Evolutionary conservation across 805 yeast genomes (phyloP).

Genomic region (Suhomyces pyralidae): DNA sequence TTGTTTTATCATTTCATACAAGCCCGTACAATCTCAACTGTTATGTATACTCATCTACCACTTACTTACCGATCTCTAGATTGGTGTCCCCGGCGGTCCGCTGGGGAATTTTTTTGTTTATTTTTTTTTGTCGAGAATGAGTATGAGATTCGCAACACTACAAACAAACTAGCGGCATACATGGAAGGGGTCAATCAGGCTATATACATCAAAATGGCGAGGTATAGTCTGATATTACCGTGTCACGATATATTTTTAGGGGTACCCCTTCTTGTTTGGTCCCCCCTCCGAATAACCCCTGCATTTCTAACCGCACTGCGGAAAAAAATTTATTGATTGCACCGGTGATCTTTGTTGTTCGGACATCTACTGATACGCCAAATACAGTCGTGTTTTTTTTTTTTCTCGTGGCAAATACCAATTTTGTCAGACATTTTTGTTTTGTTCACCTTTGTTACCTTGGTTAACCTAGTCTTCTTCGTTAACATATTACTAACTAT

Average conservation of each 20-base stretch:
- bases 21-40: not conserved
- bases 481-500: not conserved
- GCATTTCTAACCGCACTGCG: not conserved
- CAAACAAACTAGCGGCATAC: not conserved
- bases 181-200: not conserved
- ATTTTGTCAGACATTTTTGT: not conserved
- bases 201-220: no score
- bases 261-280: not conserved
- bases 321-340: not conserved
- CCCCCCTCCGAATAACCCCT: not conserved
- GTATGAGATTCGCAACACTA: not conserved
- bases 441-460: not conserved
- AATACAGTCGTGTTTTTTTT: not conserved
- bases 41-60: not conserved
- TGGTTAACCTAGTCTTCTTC: no score
- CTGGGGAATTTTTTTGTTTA: not conserved
- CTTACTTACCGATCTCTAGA: not conserved
- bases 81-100: not conserved
- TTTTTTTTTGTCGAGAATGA: conserved; percentile 1
- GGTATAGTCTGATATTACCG: no score
- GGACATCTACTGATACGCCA: not conserved
- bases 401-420: not conserved
- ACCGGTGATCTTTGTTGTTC: not conserved
- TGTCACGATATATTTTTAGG: not conserved
- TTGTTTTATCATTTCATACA: not conserved